Conservation (phyloP, 768 basidiomycete genomes). For the Cystofilobasidium capitatum region DNA sequence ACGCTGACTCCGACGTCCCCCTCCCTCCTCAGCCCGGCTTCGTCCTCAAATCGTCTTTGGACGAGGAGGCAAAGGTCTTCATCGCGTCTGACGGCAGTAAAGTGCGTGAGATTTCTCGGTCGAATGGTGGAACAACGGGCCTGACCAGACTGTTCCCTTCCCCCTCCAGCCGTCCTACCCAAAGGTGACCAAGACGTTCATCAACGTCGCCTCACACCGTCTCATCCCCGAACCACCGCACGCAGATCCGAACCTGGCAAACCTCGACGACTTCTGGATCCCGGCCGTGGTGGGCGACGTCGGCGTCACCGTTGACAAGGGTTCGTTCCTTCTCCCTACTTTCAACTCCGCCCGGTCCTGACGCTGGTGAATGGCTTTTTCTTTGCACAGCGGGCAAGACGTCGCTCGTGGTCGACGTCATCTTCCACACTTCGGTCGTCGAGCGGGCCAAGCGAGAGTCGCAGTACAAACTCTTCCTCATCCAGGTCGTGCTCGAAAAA, state of each 20-base stretch:
- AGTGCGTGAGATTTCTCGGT: background rate
- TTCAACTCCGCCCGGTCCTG: background rate
- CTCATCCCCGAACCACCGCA: constrained; percentile 1
- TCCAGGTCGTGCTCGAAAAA: constrained; percentile 23
- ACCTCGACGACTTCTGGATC: constrained; percentile 2
- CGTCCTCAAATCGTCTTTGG: constrained; percentile 23
- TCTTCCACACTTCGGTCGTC: constrained; percentile 3
- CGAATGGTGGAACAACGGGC: background rate
- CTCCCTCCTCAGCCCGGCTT: constrained; percentile 16
- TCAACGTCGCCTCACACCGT: constrained; percentile 20
- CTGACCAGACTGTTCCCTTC: background rate
- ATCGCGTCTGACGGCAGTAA: constrained; percentile 1
- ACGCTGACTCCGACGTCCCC: background rate
- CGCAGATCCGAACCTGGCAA: background rate
- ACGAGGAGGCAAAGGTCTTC: constrained; percentile 3
- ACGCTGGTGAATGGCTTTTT: background rate
- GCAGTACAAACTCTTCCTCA: constrained; percentile 21
- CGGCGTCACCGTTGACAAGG: constrained; percentile 20
- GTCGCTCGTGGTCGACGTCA: constrained; percentile 21
- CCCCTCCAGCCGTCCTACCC: constrained; percentile 12
- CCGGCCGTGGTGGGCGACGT: constrained; percentile 15
- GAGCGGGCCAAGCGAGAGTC: constrained; percentile 5
- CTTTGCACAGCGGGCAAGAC: constrained; percentile 5
- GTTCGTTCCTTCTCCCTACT: background rate
- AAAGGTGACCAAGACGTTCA: constrained; percentile 10